Percentiles rank a stretch among this genome's conserved stretches.
Conservation (phyloP, 192 early-diverging fungal genomes). For the Backusella morwellensis region DNA sequence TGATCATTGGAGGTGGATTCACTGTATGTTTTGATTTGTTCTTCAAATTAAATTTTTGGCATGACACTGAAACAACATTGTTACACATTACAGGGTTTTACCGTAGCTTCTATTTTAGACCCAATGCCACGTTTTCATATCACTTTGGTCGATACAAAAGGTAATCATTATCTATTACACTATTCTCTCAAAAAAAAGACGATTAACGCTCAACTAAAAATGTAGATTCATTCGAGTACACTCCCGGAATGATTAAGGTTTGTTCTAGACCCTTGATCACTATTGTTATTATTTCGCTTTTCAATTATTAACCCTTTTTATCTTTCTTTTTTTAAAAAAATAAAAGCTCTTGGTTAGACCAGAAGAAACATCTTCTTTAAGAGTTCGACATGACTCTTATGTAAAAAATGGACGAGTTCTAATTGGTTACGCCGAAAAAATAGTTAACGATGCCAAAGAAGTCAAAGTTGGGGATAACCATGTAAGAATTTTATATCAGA, state of each 20-base stretch:
- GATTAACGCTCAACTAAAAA: not conserved
- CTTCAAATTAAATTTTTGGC: not conserved
- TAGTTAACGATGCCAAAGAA: constrained; percentile 14
- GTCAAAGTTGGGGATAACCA: constrained; percentile 21
- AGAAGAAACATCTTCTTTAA: constrained; percentile 23
- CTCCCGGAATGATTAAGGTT: constrained; percentile 31
- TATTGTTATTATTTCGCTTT: not conserved
- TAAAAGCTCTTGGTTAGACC: constrained; percentile 24
- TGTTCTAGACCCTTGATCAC: not conserved
- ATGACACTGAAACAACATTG: not conserved
- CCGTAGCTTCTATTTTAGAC: constrained; percentile 37
- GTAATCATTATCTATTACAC: constrained; percentile 8
- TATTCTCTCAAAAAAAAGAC: not conserved
- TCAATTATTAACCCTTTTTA: not conserved
- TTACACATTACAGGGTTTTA: constrained; percentile 32
- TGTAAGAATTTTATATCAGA: constrained; percentile 16
- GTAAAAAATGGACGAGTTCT: constrained; percentile 35
- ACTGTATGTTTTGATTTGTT: constrained; percentile 19
- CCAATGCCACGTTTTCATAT: constrained; percentile 38
- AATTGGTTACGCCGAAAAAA: constrained; percentile 29
- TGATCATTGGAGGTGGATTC: constrained; percentile 41
- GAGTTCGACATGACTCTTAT: constrained; percentile 35
- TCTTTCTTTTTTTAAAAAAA: not conserved
- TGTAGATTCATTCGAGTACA: constrained; percentile 41
- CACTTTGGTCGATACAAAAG: constrained; percentile 37